phyloP scores from a whole-genome alignment of 192 early-diverging fungal species.

The Funneliformis mosseae region DNA sequence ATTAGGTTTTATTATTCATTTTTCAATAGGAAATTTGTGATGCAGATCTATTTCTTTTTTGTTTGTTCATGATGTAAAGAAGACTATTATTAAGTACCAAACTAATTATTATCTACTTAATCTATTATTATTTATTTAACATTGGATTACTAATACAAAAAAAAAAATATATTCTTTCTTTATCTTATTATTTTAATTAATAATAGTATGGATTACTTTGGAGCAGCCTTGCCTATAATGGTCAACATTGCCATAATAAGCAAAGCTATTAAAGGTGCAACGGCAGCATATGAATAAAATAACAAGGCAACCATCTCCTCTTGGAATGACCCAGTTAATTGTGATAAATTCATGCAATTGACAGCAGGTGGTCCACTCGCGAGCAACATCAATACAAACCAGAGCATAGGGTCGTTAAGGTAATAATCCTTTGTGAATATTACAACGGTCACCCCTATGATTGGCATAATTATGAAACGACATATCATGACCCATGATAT shows the following conservation, averaged over 20 bases:
- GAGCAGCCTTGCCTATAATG: not conserved
- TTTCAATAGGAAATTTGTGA: too few species aligned
- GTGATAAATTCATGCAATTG: conserved; percentile 35
- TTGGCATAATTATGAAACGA: conserved; percentile 31
- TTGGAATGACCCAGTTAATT: conserved; percentile 24
- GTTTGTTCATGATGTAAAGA: too few species aligned
- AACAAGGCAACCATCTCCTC: conserved; percentile 32
- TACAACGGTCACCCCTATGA: conserved; percentile 18
- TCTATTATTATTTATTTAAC: too few species aligned
- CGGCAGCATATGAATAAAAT: conserved; percentile 31
- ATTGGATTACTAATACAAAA: too few species aligned
- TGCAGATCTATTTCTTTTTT: too few species aligned
- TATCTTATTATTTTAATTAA: too few species aligned
- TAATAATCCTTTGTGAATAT: conserved; percentile 8
- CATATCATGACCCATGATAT: conserved; percentile 10
- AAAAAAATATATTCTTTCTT: too few species aligned
- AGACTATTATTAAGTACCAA: too few species aligned
- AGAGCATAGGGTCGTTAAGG: conserved; percentile 34
- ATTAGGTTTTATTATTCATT: too few species aligned
- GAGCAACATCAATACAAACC: conserved; percentile 31
- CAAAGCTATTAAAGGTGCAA: conserved; percentile 3
- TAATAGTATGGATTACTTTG: too few species aligned
- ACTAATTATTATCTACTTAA: too few species aligned
- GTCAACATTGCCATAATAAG: conserved; percentile 12
- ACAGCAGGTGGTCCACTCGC: conserved; percentile 34